A percentile compares a stretch with the other conserved stretches of the same genome.
These are phyloP conservation scores for Lactuca sativa DNA, from an alignment of 129 eudicot species.

Conservation along the genomic window DNA sequence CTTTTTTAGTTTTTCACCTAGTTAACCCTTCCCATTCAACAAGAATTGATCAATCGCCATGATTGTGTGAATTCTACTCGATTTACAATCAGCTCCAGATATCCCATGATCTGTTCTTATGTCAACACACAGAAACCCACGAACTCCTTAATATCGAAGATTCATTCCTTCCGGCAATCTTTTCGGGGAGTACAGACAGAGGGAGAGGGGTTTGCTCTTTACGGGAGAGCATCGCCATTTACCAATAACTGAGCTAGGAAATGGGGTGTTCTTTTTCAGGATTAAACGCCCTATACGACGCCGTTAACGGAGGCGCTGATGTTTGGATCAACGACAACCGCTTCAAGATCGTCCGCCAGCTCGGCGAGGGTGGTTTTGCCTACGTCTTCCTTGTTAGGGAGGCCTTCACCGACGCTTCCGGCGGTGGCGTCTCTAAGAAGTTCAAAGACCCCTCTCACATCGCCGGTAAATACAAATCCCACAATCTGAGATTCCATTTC, in stretches of 20 bases:
- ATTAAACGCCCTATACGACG: constrained; percentile 80
- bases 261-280: constrained; percentile 99
- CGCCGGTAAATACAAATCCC: constrained; percentile 52
- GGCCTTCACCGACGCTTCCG: constrained; percentile 50
- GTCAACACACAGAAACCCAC: not conserved
- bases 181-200: not conserved
- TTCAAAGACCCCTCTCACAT: constrained; percentile 75
- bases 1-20: not conserved
- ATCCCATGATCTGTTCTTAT: not conserved
- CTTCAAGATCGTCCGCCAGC: constrained; percentile 68
- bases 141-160: not conserved
- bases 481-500: not conserved
- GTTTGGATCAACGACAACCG: constrained; percentile 96
- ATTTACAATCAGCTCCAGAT: not conserved
- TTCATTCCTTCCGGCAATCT: not conserved
- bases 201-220: not conserved
- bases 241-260: not conserved
- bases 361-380: constrained; percentile 91
- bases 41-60: not conserved
- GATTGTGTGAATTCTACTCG: not conserved
- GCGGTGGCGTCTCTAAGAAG: constrained; percentile 48
- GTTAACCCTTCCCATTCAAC: not conserved
- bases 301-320: constrained; percentile 72
- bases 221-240: constrained; percentile 23
- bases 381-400: constrained; percentile 85